Percentiles rank a stretch among this genome's conserved stretches.
phyloP scores from a whole-genome alignment of 1,284 basidiomycete species.

The Pseudozyma thailandica region DNA sequence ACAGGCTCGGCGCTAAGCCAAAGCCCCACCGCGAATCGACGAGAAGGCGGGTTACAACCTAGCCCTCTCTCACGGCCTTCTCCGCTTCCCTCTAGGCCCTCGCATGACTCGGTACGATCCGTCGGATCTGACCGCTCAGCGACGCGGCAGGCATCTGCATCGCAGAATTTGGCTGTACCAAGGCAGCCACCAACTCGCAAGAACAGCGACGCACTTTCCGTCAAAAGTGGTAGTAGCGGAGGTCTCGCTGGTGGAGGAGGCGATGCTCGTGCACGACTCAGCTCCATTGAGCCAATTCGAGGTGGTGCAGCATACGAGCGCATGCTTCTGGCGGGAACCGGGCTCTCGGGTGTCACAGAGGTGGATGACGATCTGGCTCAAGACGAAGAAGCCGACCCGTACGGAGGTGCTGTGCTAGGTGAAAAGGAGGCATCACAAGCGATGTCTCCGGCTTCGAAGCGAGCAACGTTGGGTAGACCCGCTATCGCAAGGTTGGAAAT shows the following conservation, averaged over 20 bases:
- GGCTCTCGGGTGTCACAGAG: constrained; percentile 51
- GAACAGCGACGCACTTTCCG: constrained; percentile 34
- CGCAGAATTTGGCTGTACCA: constrained; percentile 17
- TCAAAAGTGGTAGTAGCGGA: constrained; percentile 23
- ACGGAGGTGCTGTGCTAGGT: constrained; percentile 46
- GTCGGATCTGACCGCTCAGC: constrained; percentile 7
- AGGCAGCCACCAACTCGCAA: constrained; percentile 19
- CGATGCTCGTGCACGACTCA: constrained; percentile 57
- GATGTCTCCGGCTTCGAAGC: constrained; percentile 26
- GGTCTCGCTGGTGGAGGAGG: constrained; percentile 32
- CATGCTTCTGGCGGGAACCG: constrained; percentile 61
- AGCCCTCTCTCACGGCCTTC: constrained; percentile 26
- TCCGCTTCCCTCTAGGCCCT: constrained; percentile 27
- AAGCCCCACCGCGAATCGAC: constrained; percentile 26
- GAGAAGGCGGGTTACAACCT: constrained; percentile 25
- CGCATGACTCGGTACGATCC: constrained; percentile 15
- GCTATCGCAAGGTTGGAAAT: constrained; percentile 32
- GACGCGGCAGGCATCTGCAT: constrained; percentile 4
- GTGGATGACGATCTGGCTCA: constrained; percentile 49
- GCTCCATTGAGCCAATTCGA: constrained; percentile 58
- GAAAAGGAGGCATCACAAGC: constrained; percentile 24
- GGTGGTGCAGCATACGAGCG: constrained; percentile 61
- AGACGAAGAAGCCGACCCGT: constrained; percentile 51
- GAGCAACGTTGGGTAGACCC: constrained; percentile 37
- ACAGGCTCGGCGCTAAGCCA: constrained; percentile 7